Conservation (phyloP, 2,329 filamentous ascomycete genomes). For the Fusarium haematococcum region DNA sequence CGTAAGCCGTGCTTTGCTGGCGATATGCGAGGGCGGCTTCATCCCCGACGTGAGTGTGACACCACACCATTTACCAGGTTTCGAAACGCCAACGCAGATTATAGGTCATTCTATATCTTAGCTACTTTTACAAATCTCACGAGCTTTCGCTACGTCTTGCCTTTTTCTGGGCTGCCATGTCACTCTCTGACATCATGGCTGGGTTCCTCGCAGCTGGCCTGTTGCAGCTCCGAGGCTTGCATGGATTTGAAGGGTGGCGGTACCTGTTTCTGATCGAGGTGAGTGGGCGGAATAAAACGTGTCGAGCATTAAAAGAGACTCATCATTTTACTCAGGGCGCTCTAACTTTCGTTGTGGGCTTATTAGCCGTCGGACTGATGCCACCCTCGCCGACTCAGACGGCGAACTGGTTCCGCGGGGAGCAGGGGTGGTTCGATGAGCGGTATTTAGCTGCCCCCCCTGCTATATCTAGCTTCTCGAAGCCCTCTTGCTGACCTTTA, state of each 20-base stretch:
- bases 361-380: conserved; percentile 38
- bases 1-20: conserved; percentile 25
- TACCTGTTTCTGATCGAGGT: conserved; percentile 63
- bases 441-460: conserved; percentile 15
- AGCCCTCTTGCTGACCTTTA: not conserved
- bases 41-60: conserved; percentile 29
- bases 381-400: conserved; percentile 54
- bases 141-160: conserved; percentile 70
- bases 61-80: not conserved
- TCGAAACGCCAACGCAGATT: not conserved
- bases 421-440: conserved; percentile 53
- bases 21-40: conserved; percentile 31
- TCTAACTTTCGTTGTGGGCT: conserved; percentile 46
- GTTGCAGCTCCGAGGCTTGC: conserved; percentile 63
- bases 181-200: conserved; percentile 28
- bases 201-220: conserved; percentile 59
- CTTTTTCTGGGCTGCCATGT: conserved; percentile 71
- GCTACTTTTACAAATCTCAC: conserved; percentile 72
- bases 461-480: not conserved
- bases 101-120: conserved; percentile 68
- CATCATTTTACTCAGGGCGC: conserved; percentile 23
- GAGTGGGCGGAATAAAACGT: conserved; percentile 6
- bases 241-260: conserved; percentile 67
- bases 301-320: not conserved
- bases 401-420: conserved; percentile 48